Evolutionary conservation across 345 rosid species (phyloP), one percentile per base, ranked within the genome.

Genomic region (Pelargonium nanum): DNA sequence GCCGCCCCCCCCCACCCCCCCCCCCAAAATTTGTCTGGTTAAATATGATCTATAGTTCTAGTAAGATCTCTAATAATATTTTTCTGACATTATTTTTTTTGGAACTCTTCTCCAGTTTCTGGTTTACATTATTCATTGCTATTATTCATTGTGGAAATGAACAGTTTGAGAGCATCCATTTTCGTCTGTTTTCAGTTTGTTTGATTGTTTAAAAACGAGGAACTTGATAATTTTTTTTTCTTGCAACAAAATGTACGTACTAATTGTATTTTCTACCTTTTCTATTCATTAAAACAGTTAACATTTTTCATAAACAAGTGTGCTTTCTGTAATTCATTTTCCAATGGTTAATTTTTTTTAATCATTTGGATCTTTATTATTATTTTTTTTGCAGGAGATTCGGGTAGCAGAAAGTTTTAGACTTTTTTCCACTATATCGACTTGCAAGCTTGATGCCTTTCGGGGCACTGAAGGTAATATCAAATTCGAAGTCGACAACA

Each of bases 401-500:
- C 76, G 74, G 62, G 86, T 83, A 48, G 80, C 91, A 0, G 99
- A 87, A 68, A 85, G 80, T 74, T 93, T 93, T 70, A 83, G 86
- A 56, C 68, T 92, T 58, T 92, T 92, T 74, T 85, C 96, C 57
- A 87, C 99, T 45, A 78, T 85, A 60, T 83, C 99, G 28, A 80
- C 86, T 55, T 72, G 83, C 28, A 87, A 80, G 61, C 73, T 71
- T 68, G 81, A 80, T 72, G 57, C 67, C 10, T 66, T 75, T 65
- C 70, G 58, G 59, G 68, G 68, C 65, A 51, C 68, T 25, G 88
- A 83, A 78, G 96, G 89, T 85, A 40, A 40, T 10, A 40, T 70
- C 70, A 62, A 68, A 32, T 60, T 34, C 19, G 54, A 10, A 53
- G 56, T 17, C 12, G 55, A 20, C 40, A 53, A 19, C 64, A 15